Evolutionary conservation across 306 rosid species (phyloP), one percentile per base, ranked within the genome.

Genomic region (Crotalaria pallida): DNA sequence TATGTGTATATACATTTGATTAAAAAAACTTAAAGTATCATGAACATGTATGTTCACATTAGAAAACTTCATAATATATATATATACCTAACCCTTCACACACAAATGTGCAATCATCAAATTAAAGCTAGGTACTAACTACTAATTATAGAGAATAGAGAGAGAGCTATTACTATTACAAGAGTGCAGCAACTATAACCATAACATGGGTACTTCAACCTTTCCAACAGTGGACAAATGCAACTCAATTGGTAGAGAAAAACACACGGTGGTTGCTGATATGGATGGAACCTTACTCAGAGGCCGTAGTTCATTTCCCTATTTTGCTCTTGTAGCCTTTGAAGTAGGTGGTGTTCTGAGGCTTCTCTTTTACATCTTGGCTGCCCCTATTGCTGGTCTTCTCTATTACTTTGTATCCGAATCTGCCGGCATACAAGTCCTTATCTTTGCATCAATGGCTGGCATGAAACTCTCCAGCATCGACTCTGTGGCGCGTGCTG

Each of bases 271-370:
- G 56, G 98, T 93, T 1, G 85, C 96, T 0, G 96, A 93, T 81
- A 82, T 93, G 96, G 98, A 93, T 21, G 98, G 96, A 3, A 93
- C 98, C 0, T 68, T 93, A 40, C 87, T 93, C 1, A 55, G 83
- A 34, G 96, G 96, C 1, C 64, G 93, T 0, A 93, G 93, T 76
- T 88, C 98, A 0, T 93, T 93, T 50, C 97, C 98, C 0, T 93
- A 90, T 68, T 93, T 88, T 13, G 93, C 96, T 0, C 85, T 88
- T 0, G 16, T 88, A 3, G 97, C 98, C 2, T 93, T 88, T 36
- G 98, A 93, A 24, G 87, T 77, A 1, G 96, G 98, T 5, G 98
- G 98, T 0, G 50, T 86, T 23, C 27, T 88, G 6, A 72, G 96
- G 53, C 96, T 92, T 7, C 73, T 93, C 10, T 58, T 90, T 61